Conservation (phyloP, 257 asterid species). For the Nicotiana benthamiana region DNA sequence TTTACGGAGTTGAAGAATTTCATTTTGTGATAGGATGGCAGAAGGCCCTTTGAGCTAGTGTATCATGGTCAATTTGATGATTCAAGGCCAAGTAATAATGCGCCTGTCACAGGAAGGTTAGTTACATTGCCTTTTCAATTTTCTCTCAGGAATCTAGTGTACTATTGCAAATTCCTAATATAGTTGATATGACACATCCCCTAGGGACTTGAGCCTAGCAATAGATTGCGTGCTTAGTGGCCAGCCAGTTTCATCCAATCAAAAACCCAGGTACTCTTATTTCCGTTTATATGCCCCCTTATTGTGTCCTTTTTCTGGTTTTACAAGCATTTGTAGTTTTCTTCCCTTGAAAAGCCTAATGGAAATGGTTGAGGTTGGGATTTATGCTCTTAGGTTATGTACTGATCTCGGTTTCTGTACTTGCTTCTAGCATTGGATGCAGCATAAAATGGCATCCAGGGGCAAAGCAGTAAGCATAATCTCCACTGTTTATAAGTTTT, state of each 20-base stretch:
- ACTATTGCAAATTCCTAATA: neutral
- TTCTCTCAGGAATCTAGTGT: neutral
- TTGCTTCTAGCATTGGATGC: slow-evolving; percentile 65
- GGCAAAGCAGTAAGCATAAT: slow-evolving; percentile 21
- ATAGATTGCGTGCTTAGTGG: slow-evolving; percentile 73
- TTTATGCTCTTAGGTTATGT: neutral
- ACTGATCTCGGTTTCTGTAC: slow-evolving; percentile 2
- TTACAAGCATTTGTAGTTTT: neutral
- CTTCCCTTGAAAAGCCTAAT: neutral
- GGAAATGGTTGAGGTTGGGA: neutral
- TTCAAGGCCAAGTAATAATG: slow-evolving; percentile 64
- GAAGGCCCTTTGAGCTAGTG: slow-evolving; percentile 90
- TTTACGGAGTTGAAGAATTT: neutral
- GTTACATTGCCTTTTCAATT: neutral
- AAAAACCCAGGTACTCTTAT: slow-evolving; percentile 61
- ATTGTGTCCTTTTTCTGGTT: neutral
- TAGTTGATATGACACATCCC: neutral
- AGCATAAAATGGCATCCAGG: slow-evolving; percentile 87
- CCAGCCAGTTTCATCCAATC: slow-evolving; percentile 57
- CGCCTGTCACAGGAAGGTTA: slow-evolving; percentile 80
- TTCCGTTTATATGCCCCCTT: neutral
- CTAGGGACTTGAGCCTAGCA: slow-evolving; percentile 80
- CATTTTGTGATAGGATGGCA: slow-evolving; percentile 56
- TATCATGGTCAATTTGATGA: slow-evolving; percentile 94
- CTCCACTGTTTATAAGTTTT: slow-evolving; percentile 11